These are phyloP conservation scores for Microdochium paspali DNA, from an alignment of 2,329 filamentous ascomycete genomes.

Conservation along the genomic window DNA sequence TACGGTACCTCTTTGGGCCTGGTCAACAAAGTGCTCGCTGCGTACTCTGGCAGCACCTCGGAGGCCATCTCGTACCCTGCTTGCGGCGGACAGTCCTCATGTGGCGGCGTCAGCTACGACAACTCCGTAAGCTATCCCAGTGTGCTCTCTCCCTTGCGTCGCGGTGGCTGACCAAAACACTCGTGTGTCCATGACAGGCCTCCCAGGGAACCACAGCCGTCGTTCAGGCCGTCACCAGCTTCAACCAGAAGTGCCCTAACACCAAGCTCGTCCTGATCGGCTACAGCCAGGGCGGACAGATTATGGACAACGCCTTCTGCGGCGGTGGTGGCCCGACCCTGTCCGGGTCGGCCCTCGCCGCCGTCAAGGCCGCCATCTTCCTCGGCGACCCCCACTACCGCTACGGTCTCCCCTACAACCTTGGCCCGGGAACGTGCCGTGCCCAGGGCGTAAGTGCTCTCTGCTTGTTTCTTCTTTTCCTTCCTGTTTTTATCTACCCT, in stretches of 20 bases:
- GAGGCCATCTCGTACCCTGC: constrained; percentile 44
- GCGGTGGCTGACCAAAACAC: too few species aligned
- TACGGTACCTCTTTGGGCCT: constrained; percentile 33
- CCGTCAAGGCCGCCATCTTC: constrained; percentile 52
- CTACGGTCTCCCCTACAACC: constrained; percentile 45
- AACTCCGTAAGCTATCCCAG: constrained; percentile 24
- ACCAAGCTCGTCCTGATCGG: constrained; percentile 52
- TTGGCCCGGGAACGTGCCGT: constrained; percentile 42
- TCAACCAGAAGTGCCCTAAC: constrained; percentile 43
- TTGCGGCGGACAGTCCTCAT: constrained; percentile 45
- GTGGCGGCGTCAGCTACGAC: constrained; percentile 45
- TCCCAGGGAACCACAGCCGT: constrained; percentile 44
- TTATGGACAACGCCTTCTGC: constrained; percentile 53
- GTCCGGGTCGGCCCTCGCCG: constrained; percentile 34
- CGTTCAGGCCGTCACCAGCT: constrained; percentile 44
- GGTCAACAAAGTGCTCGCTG: constrained; percentile 31
- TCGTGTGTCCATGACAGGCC: too few species aligned
- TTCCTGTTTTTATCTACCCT: not conserved
- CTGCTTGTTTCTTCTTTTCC: not conserved
- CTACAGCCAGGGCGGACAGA: constrained; percentile 56
- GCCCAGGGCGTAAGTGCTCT: constrained; percentile 43
- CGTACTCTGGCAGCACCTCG: constrained; percentile 34
- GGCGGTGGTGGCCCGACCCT: constrained; percentile 41
- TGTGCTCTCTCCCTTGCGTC: too few species aligned
- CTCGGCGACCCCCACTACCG: constrained; percentile 52